Evolutionary conservation across 2,329 filamentous ascomycete species (phyloP).

Genomic region (Xylariales sp.): DNA sequence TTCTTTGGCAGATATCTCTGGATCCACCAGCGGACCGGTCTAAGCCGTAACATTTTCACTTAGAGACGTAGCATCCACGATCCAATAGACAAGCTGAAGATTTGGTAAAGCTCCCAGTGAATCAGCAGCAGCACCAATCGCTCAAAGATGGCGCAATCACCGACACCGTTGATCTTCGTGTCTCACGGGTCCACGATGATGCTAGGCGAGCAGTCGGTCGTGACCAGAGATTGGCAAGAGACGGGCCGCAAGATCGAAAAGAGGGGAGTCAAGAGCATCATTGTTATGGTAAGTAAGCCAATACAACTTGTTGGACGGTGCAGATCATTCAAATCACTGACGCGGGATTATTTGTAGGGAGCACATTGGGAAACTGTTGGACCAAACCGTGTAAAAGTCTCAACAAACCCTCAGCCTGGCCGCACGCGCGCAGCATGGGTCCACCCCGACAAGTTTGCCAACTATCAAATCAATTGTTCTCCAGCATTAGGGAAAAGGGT

Average conservation of each 20-base stretch:
- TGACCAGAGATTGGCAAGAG: not conserved
- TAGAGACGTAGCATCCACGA: too few relatives aligned
- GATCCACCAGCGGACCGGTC: too few relatives aligned
- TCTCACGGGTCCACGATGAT: not conserved
- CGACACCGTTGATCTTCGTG: too few relatives aligned
- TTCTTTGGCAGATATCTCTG: too few relatives aligned
- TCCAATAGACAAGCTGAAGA: too few relatives aligned
- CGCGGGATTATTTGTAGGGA: not conserved
- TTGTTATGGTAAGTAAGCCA: slow-evolving; percentile 1
- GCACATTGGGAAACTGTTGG: not conserved
- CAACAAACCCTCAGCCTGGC: not conserved
- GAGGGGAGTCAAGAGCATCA: not conserved
- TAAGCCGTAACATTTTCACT: too few relatives aligned
- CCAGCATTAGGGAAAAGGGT: not conserved
- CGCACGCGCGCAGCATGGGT: not conserved
- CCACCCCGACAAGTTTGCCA: not conserved
- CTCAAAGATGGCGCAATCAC: too few relatives aligned
- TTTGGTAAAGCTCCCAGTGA: too few relatives aligned
- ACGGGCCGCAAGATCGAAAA: not conserved
- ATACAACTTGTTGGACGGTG: not conserved
- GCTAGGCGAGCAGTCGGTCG: not conserved
- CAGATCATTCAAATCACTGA: not conserved
- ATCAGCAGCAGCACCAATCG: too few relatives aligned
- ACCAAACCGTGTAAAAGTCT: not conserved
- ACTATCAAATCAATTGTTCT: not conserved